Conservation (phyloP, 768 basidiomycete genomes). For the Tulasnella calospora region DNA sequence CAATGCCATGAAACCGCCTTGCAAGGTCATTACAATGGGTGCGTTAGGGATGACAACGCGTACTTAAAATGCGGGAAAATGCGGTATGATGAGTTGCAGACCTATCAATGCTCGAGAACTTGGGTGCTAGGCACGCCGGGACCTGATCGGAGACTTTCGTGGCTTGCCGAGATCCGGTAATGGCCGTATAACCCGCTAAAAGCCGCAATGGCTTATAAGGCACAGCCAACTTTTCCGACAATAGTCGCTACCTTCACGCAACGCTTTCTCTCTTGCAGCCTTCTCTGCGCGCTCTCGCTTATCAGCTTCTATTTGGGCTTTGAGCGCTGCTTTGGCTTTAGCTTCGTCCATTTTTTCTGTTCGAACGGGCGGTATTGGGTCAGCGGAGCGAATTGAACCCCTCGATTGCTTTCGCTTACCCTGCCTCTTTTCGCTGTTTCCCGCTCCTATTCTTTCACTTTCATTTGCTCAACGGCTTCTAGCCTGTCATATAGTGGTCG, state of each 20-base stretch:
- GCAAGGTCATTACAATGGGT: no score
- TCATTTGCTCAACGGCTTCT: slow-evolving; percentile 68
- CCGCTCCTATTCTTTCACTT: slow-evolving; percentile 73
- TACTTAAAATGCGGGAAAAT: no score
- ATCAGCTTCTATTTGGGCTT: slow-evolving; percentile 92
- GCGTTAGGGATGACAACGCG: no score
- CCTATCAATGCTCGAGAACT: no score
- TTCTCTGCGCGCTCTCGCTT: slow-evolving; percentile 88
- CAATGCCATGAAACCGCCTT: no score
- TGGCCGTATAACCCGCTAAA: no score
- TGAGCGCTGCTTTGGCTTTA: slow-evolving; percentile 77
- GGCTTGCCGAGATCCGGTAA: no score
- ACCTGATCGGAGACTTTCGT: no score
- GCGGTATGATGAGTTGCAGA: no score
- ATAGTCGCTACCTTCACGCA: slow-evolving; percentile 65
- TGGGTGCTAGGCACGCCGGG: no score
- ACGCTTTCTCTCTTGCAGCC: slow-evolving; percentile 82
- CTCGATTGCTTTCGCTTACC: slow-evolving; percentile 45
- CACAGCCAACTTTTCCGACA: no score
- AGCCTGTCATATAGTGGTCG: slow-evolving; percentile 52
- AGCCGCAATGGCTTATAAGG: no score
- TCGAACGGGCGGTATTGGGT: background rate
- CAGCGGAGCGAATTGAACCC: background rate
- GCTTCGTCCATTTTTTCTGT: slow-evolving; percentile 87
- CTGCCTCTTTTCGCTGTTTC: slow-evolving; percentile 76